Evolutionary conservation across 2,329 filamentous ascomycete species (phyloP).

Genomic region (Penicillium brasilianum): DNA sequence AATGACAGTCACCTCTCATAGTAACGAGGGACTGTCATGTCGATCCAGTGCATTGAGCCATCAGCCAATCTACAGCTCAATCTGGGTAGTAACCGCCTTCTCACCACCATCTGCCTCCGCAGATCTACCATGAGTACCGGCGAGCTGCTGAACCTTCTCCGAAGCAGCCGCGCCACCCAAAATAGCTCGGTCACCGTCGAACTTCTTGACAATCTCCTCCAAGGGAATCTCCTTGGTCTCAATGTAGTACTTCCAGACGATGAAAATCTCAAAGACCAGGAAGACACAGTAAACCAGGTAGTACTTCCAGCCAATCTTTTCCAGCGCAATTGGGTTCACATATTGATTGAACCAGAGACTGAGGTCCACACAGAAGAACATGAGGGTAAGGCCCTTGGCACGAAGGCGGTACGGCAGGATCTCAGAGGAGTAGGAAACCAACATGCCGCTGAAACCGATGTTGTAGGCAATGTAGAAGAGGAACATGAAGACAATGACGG

Average conservation of each 20-base stretch:
- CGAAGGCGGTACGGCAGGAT: slow-evolving; percentile 57
- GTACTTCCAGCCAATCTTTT: slow-evolving; percentile 43
- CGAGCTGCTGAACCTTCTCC: slow-evolving; percentile 20
- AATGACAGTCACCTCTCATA: not conserved
- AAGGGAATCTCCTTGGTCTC: slow-evolving; percentile 41
- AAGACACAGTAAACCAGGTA: slow-evolving; percentile 46
- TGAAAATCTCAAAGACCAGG: slow-evolving; percentile 37
- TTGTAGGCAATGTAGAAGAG: slow-evolving; percentile 22
- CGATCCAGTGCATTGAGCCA: not conserved
- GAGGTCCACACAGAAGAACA: slow-evolving; percentile 42
- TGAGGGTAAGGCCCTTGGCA: slow-evolving; percentile 52
- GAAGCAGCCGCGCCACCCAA: slow-evolving; percentile 20
- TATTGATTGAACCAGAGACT: slow-evolving; percentile 44
- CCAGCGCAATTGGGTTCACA: slow-evolving; percentile 41
- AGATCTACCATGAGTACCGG: not conserved
- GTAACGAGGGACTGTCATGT: not conserved
- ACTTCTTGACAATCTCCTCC: slow-evolving; percentile 37
- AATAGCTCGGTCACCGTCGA: slow-evolving; percentile 32
- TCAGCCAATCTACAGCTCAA: slow-evolving; percentile 9
- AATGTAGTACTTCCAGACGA: slow-evolving; percentile 45
- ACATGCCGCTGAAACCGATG: slow-evolving; percentile 32
- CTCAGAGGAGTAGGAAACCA: slow-evolving; percentile 52
- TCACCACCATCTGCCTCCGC: slow-evolving; percentile 7
- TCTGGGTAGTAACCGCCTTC: slow-evolving; percentile 19
- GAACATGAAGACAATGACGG: slow-evolving; percentile 18